Conservation (phyloP, 768 basidiomycete species). For the Galerina sulciceps region DNA sequence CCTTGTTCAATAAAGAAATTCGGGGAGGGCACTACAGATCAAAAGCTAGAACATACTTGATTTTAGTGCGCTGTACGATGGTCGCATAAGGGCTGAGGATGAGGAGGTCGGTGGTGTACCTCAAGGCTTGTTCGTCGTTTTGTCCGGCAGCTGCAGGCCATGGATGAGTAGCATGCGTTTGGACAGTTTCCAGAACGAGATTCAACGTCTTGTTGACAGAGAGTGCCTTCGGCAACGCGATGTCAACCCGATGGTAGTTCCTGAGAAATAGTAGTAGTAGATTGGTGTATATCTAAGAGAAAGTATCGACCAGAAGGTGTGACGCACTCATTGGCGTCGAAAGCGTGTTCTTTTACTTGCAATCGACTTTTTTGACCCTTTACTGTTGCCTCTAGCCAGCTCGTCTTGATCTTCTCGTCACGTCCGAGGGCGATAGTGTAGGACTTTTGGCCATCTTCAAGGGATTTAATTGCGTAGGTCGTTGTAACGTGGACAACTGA, state of each 20-base stretch:
- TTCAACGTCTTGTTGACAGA: constrained; percentile 65
- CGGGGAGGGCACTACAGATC: background rate
- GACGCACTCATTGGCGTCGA: constrained; percentile 58
- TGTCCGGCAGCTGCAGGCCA: constrained; percentile 78
- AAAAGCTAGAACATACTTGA: constrained; percentile 60
- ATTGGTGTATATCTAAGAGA: background rate
- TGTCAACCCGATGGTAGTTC: constrained; percentile 58
- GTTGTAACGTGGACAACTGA: constrained; percentile 88
- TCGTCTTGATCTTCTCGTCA: constrained; percentile 67
- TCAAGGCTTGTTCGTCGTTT: constrained; percentile 76
- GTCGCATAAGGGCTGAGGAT: constrained; percentile 86
- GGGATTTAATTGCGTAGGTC: constrained; percentile 81
- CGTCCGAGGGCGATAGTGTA: constrained; percentile 73
- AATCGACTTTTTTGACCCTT: constrained; percentile 71
- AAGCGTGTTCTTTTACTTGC: constrained; percentile 49
- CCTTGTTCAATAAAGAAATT: constrained; percentile 40
- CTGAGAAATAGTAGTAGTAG: constrained; percentile 32
- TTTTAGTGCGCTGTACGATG: constrained; percentile 81
- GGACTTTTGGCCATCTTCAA: constrained; percentile 58
- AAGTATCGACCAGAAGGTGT: constrained; percentile 3
- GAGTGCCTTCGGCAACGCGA: constrained; percentile 66
- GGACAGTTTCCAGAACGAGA: constrained; percentile 77
- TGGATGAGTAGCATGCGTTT: constrained; percentile 78
- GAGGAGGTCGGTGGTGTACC: constrained; percentile 77
- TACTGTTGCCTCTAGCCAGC: constrained; percentile 80